phyloP scores from a whole-genome alignment of 2,329 filamentous ascomycete genomes.

The Furcasterigmium sp. region DNA sequence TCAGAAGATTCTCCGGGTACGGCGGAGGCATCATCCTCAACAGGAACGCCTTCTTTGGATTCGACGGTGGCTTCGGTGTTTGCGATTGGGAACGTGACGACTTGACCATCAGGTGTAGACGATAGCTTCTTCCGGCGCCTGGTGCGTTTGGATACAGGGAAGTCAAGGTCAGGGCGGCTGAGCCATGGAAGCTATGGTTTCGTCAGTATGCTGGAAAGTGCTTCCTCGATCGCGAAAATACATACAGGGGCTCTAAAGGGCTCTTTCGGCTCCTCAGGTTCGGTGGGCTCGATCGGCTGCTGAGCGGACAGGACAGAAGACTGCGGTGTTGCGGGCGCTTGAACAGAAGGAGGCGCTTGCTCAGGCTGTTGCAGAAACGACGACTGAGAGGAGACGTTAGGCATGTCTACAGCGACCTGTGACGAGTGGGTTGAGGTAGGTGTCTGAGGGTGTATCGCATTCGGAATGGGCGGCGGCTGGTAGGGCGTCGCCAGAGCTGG shows the following conservation, averaged over 20 bases:
- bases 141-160: constrained; percentile 28
- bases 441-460: constrained; percentile 40
- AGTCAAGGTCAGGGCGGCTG: constrained; percentile 44
- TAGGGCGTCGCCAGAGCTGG: constrained; percentile 52
- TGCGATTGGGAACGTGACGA: no score
- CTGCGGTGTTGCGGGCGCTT: background rate
- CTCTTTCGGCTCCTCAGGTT: constrained; percentile 11
- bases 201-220: background rate
- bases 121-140: background rate
- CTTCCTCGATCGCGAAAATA: constrained; percentile 8
- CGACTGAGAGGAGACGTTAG: background rate
- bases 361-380: background rate
- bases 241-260: constrained; percentile 49
- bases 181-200: constrained; percentile 49
- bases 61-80: no score
- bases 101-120: no score
- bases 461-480: constrained; percentile 43
- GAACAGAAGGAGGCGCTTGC: background rate
- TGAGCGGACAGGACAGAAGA: background rate
- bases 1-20: background rate
- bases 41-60: no score
- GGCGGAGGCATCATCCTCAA: background rate
- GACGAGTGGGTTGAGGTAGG: constrained; percentile 49
- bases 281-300: background rate
- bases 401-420: constrained; percentile 9